Evolutionary conservation across 495 filamentous ascomycete species (phyloP).

Genomic region (Xylaria telfairii): DNA sequence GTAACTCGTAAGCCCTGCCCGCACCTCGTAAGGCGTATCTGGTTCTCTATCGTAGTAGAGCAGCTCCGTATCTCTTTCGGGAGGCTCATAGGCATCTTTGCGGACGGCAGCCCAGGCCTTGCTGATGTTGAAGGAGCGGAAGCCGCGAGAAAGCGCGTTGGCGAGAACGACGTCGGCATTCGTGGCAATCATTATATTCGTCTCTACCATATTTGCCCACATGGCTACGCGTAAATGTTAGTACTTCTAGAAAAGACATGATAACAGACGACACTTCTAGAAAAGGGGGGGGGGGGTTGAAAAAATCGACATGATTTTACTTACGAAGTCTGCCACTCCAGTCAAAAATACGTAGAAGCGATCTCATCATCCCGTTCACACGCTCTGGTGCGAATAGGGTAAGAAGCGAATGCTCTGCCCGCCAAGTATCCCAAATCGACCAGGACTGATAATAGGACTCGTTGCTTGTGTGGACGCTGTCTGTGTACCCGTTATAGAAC

Average conservation of each 20-base stretch:
- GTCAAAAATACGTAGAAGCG: slow-evolving; percentile 39
- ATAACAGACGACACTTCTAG: no score
- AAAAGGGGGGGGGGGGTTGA: no score
- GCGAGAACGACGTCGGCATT: slow-evolving; percentile 43
- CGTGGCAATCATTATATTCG: slow-evolving; percentile 44
- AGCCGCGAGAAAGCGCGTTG: slow-evolving; percentile 40
- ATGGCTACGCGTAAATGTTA: no score
- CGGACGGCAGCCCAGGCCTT: slow-evolving; percentile 40
- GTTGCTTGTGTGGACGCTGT: slow-evolving; percentile 37
- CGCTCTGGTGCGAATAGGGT: slow-evolving; percentile 40
- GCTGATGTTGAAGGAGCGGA: slow-evolving; percentile 39
- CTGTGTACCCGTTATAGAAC: slow-evolving; percentile 43
- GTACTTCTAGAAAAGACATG: no score
- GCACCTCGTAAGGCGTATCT: slow-evolving; percentile 39
- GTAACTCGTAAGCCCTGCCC: slow-evolving; percentile 40
- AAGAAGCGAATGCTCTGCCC: slow-evolving; percentile 41
- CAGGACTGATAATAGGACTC: slow-evolving; percentile 45
- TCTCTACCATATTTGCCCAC: slow-evolving; percentile 46
- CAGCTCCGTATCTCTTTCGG: slow-evolving; percentile 39
- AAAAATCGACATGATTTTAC: no score
- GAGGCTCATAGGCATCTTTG: slow-evolving; percentile 40
- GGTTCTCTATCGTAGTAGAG: slow-evolving; percentile 42
- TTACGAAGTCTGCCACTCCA: slow-evolving; percentile 42
- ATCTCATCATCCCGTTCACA: slow-evolving; percentile 42
- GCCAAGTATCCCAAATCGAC: slow-evolving; percentile 45